phyloP scores from a whole-genome alignment of 140 eudicot genomes.

The Oenanthe javanica region DNA sequence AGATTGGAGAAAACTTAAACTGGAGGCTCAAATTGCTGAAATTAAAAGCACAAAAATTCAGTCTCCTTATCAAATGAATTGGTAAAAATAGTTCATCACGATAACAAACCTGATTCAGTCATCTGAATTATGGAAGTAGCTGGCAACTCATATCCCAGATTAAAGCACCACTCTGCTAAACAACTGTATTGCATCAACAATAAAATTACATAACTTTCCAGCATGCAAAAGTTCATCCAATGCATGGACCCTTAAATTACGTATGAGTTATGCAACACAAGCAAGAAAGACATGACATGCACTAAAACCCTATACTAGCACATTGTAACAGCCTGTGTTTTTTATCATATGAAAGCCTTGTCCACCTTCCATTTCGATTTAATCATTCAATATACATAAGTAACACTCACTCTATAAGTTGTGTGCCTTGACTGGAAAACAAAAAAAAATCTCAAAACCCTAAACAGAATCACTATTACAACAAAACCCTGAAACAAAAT shows the following conservation, averaged over 20 bases:
- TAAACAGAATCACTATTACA: not conserved
- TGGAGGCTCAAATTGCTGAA: not conserved
- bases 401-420: not conserved
- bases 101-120: not conserved
- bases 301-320: not conserved
- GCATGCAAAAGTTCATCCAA: not conserved
- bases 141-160: not conserved
- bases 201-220: not conserved
- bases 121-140: not conserved
- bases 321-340: not conserved
- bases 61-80: not conserved
- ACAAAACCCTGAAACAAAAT: not conserved
- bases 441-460: not conserved
- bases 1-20: not conserved
- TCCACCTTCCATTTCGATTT: not conserved
- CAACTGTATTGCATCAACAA: not conserved
- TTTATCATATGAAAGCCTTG: not conserved
- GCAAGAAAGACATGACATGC: not conserved
- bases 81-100: not conserved
- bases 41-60: not conserved
- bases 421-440: not conserved
- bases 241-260: not conserved
- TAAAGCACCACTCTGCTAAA: not conserved
- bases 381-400: not conserved
- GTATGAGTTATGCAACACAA: not conserved